Percentiles rank a stretch among this genome's conserved stretches.
Conservation (phyloP, 768 basidiomycete species). For the Mycena latifolia region DNA sequence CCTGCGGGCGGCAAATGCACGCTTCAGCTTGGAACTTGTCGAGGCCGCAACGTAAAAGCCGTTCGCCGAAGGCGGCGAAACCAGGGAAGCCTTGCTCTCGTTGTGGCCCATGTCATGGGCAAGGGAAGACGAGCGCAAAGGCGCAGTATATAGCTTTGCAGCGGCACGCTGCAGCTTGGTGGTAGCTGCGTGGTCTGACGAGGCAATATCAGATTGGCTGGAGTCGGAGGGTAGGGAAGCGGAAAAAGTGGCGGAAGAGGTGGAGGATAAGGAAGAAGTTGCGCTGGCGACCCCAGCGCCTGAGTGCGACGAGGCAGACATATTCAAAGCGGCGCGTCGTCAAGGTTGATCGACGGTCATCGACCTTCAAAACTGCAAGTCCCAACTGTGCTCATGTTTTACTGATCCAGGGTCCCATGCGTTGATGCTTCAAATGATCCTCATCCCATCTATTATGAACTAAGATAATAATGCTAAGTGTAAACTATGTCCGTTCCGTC, state of each 20-base stretch:
- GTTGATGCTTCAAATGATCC: neutral
- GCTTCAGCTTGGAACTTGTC: constrained; percentile 66
- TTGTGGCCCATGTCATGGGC: constrained; percentile 55
- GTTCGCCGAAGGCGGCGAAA: constrained; percentile 43
- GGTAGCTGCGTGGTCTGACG: constrained; percentile 39
- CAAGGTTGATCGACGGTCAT: constrained; percentile 13
- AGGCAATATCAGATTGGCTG: constrained; percentile 31
- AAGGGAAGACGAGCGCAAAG: constrained; percentile 45
- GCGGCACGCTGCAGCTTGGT: constrained; percentile 34
- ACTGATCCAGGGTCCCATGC: too few relatives aligned
- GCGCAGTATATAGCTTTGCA: constrained; percentile 10
- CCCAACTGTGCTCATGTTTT: too few relatives aligned
- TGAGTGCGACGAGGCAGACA: constrained; percentile 21
- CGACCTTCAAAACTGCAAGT: neutral
- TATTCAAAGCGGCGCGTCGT: constrained; percentile 6
- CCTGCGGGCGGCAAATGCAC: constrained; percentile 67
- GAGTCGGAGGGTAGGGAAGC: constrained; percentile 13
- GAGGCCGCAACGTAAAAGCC: constrained; percentile 53
- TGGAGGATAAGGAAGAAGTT: constrained; percentile 32
- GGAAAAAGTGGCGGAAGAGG: constrained; percentile 28
- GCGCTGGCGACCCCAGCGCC: constrained; percentile 30
- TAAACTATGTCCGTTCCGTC: neutral
- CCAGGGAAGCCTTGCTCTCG: constrained; percentile 43
- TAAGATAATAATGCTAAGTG: constrained; percentile 20
- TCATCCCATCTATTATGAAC: neutral